Base-by-base conservation (phyloP, 108 stramenopile genomes). In the Aurantiochytrium sp. region DNA sequence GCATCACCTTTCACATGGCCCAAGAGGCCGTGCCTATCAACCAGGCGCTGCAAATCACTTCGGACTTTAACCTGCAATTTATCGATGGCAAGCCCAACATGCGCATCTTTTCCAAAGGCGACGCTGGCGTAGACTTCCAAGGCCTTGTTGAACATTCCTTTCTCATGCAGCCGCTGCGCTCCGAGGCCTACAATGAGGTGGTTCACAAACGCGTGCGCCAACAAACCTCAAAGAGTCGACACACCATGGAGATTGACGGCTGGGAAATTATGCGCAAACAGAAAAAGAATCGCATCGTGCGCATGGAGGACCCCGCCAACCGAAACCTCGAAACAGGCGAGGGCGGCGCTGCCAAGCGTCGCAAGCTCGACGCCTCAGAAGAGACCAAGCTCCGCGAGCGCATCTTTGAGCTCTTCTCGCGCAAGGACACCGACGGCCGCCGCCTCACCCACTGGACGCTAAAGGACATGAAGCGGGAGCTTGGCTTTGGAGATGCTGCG, bases 81-180 rank as follows among this genome's bases (percentile, higher is more conserved):
- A 83, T 53, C 51, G 76, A 83, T 0, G 45, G 49, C 45, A 83
- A 83, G 51, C 45, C 76, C 45, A 47, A 47, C 49, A 47, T 25
- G 51, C 76, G 76, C n/a, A 53, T 83, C 51, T 83, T 83, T 45
- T 83, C 76, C 45, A 83, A 83, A 23, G 76, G 76, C 45, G 76
- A 83, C 28, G 76, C 49, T 6, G 76, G 76, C 51, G 76, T 83
- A 12, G 76, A 83, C 25, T 53, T 83, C 49, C 76, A 83, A 23
- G 76, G 76, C 25, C 25, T 53, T 23, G 76, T 83, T 12, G 76
- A 83, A 45, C 76, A 83, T 45, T 83, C 76, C 28, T 83, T 83
- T 23, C 51, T 83, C 51, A 83, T 83, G 76, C 76, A 83, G n/a
- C 49, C 76, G n/a, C 45, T 83, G 49, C 76, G 49, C 45, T 83